Percentiles rank a stretch among this genome's conserved stretches.
Evolutionary conservation across 225 moss, liverwort and hornwort species (phyloP).

Genomic region (Lunularia cruciata): DNA sequence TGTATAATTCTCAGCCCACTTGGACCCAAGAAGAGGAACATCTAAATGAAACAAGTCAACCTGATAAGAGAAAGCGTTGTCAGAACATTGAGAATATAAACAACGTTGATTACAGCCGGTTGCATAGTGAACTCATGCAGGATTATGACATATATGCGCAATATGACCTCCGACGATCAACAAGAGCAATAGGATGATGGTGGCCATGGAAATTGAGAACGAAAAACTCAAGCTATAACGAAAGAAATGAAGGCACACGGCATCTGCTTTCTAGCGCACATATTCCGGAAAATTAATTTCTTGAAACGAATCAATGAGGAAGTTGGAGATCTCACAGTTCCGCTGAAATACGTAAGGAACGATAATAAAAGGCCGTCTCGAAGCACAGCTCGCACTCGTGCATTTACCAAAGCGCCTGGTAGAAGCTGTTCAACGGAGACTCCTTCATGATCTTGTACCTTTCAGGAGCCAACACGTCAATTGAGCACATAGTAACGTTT

Average conservation of each 20-base stretch:
- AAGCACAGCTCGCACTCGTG: slow-evolving; percentile 72
- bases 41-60: slow-evolving; percentile 94
- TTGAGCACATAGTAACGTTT: neutral
- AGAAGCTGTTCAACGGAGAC: slow-evolving; percentile 78
- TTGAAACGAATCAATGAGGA: neutral
- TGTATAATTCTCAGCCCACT: slow-evolving; percentile 70
- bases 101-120: no score
- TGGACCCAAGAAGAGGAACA: slow-evolving; percentile 57
- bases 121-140: no score
- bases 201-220: neutral
- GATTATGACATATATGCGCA: no score
- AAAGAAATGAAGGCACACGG: neutral
- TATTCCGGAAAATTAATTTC: no score
- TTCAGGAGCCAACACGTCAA: neutral
- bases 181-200: no score
- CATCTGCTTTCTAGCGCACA: no score
- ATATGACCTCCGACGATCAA: no score
- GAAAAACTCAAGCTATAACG: neutral
- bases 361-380: slow-evolving; percentile 83
- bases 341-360: slow-evolving; percentile 89
- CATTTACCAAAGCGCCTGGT: slow-evolving; percentile 87
- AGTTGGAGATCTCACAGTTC: slow-evolving; percentile 58
- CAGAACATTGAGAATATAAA: neutral
- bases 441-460: slow-evolving; percentile 85
- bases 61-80: slow-evolving; percentile 35